Conservation (phyloP, 2,329 filamentous ascomycete genomes). For the Coniochaeta hoffmannii region DNA sequence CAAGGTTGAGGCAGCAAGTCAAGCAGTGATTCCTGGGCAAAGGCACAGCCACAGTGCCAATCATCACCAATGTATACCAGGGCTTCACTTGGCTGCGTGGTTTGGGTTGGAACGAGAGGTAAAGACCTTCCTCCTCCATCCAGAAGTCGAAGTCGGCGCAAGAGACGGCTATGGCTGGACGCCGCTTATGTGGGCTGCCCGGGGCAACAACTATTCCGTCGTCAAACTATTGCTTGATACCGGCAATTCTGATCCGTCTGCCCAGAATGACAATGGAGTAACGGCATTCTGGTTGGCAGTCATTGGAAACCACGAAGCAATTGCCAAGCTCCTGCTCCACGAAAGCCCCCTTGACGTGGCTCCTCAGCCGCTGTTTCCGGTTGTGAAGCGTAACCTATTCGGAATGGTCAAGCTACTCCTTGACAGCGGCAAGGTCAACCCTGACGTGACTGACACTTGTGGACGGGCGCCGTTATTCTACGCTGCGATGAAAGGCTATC, state of each 20-base stretch:
- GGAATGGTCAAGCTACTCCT: background rate
- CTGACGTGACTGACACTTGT: background rate
- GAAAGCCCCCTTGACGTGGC: background rate
- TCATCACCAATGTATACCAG: no score
- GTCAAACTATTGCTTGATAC: background rate
- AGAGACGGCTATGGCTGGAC: background rate
- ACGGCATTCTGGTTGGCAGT: background rate
- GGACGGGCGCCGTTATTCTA: background rate
- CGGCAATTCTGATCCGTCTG: background rate
- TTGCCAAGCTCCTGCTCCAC: background rate
- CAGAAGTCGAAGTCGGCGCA: background rate
- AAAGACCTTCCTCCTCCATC: background rate
- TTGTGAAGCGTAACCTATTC: no score
- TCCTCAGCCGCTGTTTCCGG: background rate
- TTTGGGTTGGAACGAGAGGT: constrained; percentile 9
- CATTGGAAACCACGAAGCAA: background rate
- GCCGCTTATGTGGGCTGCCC: background rate
- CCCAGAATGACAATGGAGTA: background rate
- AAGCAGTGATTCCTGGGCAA: constrained; percentile 10
- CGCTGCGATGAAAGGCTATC: background rate
- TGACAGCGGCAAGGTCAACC: background rate
- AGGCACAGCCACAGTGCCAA: no score
- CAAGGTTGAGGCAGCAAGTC: constrained; percentile 10
- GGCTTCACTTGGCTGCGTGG: constrained; percentile 9
- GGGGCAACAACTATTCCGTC: background rate